Percentiles rank a stretch among this genome's conserved stretches.
phyloP scores from a whole-genome alignment of 352 stramenopile genomes.

The Phytophthora chlamydospora region DNA sequence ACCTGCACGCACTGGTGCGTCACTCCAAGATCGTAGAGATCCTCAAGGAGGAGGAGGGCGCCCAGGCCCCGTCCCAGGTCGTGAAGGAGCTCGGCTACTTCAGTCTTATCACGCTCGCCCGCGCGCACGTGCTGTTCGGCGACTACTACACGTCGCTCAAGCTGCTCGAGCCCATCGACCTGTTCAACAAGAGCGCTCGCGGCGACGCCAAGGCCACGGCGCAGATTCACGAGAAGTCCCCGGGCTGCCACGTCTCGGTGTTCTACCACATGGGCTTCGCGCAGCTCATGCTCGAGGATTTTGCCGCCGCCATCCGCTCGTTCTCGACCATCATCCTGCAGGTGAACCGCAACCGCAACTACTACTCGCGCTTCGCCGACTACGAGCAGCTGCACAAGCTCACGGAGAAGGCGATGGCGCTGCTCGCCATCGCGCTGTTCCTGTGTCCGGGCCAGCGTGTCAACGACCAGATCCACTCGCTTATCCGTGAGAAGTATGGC shows the following conservation, averaged over 20 bases:
- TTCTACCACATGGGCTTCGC: slow-evolving; percentile 98
- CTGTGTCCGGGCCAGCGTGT: slow-evolving; percentile 88
- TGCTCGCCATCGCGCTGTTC: slow-evolving; percentile 91
- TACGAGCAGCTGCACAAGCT: slow-evolving; percentile 96
- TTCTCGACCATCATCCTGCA: slow-evolving; percentile 91
- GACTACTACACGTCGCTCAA: slow-evolving; percentile 96
- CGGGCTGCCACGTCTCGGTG: slow-evolving; percentile 93
- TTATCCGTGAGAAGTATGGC: slow-evolving; percentile 95
- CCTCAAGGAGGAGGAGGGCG: slow-evolving; percentile 61
- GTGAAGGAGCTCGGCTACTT: slow-evolving; percentile 96
- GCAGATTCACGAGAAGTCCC: slow-evolving; percentile 91
- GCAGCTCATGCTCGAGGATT: slow-evolving; percentile 97
- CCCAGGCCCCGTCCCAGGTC: slow-evolving; percentile 59
- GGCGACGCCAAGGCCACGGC: slow-evolving; percentile 60
- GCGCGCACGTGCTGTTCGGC: slow-evolving; percentile 96
- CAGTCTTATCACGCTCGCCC: slow-evolving; percentile 92
- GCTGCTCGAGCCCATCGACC: slow-evolving; percentile 91
- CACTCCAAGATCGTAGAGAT: slow-evolving; percentile 93
- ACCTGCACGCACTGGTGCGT: slow-evolving; percentile 94
- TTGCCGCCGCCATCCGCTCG: slow-evolving; percentile 92
- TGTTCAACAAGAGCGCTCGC: slow-evolving; percentile 82
- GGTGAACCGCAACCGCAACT: slow-evolving; percentile 89
- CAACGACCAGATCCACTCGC: slow-evolving; percentile 84
- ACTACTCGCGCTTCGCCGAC: slow-evolving; percentile 91
- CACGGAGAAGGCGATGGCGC: slow-evolving; percentile 94